A percentile compares a stretch with the other conserved stretches of the same genome.
Conservation (phyloP, 2,329 filamentous ascomycete genomes). For the Septoria linicola region DNA sequence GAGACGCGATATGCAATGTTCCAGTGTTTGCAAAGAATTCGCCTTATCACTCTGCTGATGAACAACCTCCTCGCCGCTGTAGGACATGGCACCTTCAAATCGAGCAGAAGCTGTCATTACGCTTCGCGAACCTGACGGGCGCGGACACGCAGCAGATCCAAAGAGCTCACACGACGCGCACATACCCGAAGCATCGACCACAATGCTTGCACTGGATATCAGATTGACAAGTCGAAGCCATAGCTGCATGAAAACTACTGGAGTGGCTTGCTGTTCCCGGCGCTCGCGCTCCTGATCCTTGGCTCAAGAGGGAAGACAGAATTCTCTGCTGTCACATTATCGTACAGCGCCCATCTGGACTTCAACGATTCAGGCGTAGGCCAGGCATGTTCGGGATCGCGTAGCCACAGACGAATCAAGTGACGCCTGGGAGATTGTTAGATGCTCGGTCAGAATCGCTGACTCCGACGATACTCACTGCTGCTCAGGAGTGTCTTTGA, state of each 20-base stretch:
- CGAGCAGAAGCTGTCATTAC: too few relatives aligned
- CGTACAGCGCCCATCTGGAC: conserved; percentile 56
- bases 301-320: conserved; percentile 60
- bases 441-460: too few relatives aligned
- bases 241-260: background rate
- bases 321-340: conserved; percentile 52
- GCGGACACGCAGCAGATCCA: too few relatives aligned
- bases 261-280: conserved; percentile 6
- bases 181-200: too few relatives aligned
- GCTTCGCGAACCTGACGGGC: too few relatives aligned
- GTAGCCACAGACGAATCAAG: conserved; percentile 49
- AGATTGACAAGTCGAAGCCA: background rate
- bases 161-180: too few relatives aligned
- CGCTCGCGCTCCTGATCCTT: conserved; percentile 41
- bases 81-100: too few relatives aligned
- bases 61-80: too few relatives aligned
- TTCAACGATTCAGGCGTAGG: conserved; percentile 42
- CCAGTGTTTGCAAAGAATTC: too few relatives aligned
- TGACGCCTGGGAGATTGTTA: too few relatives aligned
- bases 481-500: conserved; percentile 42
- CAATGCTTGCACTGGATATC: background rate
- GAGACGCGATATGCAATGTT: too few relatives aligned
- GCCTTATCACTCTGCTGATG: too few relatives aligned
- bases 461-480: conserved; percentile 39
- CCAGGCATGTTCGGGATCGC: conserved; percentile 50